Conservation (phyloP, 2,329 filamentous ascomycete species). For the Cercospora sesami region DNA sequence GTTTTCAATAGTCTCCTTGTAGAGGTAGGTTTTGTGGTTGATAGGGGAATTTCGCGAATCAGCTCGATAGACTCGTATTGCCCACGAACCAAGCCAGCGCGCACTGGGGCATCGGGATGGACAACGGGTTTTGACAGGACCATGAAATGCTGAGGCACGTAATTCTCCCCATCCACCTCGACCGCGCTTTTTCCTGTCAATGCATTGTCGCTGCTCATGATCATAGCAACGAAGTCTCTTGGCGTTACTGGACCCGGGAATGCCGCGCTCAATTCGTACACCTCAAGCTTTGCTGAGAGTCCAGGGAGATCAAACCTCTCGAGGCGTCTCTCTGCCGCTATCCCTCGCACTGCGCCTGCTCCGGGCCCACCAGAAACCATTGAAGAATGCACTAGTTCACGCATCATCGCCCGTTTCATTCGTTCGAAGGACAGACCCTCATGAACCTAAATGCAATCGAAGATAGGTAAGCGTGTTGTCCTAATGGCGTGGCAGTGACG, state of each 20-base stretch:
- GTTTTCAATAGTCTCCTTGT: constrained; percentile 35
- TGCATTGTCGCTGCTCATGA: constrained; percentile 64
- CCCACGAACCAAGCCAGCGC: constrained; percentile 75
- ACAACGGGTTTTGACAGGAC: constrained; percentile 81
- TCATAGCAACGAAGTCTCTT: constrained; percentile 80
- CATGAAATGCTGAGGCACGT: constrained; percentile 70
- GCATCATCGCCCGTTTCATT: constrained; percentile 74
- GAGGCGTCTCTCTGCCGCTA: constrained; percentile 75
- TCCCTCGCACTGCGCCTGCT: constrained; percentile 75
- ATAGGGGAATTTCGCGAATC: constrained; percentile 75
- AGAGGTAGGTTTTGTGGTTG: constrained; percentile 40
- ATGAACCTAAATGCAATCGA: constrained; percentile 48
- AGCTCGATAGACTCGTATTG: constrained; percentile 90
- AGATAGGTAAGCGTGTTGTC: neutral
- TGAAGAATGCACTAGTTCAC: constrained; percentile 78
- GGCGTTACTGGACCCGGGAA: constrained; percentile 87
- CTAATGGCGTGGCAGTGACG: neutral
- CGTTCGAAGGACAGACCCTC: constrained; percentile 72
- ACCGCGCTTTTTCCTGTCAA: constrained; percentile 49
- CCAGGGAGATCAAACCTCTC: constrained; percentile 63
- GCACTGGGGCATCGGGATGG: constrained; percentile 70
- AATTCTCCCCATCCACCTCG: constrained; percentile 36
- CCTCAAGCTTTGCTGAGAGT: constrained; percentile 62
- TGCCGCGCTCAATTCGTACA: constrained; percentile 83
- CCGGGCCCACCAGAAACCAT: constrained; percentile 69